Conservation (phyloP, 2,329 filamentous ascomycete species). For the Rhinocladiella similis region DNA sequence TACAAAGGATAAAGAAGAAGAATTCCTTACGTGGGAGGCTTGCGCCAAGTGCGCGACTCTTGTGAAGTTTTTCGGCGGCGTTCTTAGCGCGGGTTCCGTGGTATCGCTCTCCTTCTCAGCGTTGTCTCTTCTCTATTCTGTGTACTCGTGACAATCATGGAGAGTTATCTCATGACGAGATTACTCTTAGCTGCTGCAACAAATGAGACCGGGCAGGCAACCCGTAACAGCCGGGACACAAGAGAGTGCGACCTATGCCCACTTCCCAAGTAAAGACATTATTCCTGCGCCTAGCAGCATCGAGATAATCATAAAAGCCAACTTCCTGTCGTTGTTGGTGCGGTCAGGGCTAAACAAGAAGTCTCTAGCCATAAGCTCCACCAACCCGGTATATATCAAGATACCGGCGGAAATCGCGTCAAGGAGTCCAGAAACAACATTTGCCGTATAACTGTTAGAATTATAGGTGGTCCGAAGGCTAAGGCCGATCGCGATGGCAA, state of each 20-base stretch:
- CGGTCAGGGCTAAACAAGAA: slow-evolving; percentile 52
- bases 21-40: too few relatives aligned
- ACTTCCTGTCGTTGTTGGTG: slow-evolving; percentile 39
- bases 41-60: too few relatives aligned
- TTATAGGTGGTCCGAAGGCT: slow-evolving; percentile 48
- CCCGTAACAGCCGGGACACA: too few relatives aligned
- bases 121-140: too few relatives aligned
- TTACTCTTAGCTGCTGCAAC: too few relatives aligned
- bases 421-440: slow-evolving; percentile 48
- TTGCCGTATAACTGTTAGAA: slow-evolving; percentile 42
- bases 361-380: slow-evolving; percentile 52
- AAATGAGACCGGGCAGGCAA: too few relatives aligned
- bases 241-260: slow-evolving; percentile 39
- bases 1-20: too few relatives aligned
- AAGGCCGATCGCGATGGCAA: slow-evolving; percentile 52
- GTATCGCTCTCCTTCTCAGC: too few relatives aligned
- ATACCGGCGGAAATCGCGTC: slow-evolving; percentile 52
- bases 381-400: slow-evolving; percentile 51
- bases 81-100: too few relatives aligned
- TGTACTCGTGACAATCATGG: too few relatives aligned
- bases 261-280: slow-evolving; percentile 55
- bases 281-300: slow-evolving; percentile 43
- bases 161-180: too few relatives aligned
- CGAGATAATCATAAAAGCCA: slow-evolving; percentile 46
- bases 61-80: too few relatives aligned